These are phyloP conservation scores for Lolium rigidum DNA, from an alignment of 176 grass and related monocot species.

Conservation along the genomic window DNA sequence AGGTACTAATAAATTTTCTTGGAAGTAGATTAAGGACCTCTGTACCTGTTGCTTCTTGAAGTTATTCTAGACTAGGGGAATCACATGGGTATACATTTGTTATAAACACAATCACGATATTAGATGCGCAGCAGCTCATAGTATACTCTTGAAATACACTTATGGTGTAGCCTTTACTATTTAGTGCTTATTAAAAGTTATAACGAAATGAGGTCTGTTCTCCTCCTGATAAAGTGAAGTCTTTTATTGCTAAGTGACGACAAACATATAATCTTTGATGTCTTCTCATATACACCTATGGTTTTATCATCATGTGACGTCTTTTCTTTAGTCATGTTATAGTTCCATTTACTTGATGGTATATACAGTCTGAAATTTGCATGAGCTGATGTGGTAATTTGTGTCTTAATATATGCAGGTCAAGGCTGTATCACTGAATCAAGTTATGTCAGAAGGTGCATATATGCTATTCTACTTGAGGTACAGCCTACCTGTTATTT, in stretches of 20 bases:
- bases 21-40: conserved; percentile 35
- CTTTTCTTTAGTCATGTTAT: background rate
- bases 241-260: background rate
- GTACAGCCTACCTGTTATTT: conserved; percentile 34
- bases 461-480: conserved; percentile 99
- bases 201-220: conserved; percentile 21
- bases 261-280: background rate
- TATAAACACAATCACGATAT: conserved; percentile 15
- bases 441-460: conserved; percentile 99
- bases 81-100: conserved; percentile 30
- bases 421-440: conserved; percentile 77
- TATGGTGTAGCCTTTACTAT: conserved; percentile 33
- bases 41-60: conserved; percentile 26
- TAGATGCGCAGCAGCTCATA: background rate
- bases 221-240: background rate
- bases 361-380: conserved; percentile 8
- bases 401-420: conserved; percentile 58
- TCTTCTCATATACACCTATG: too few relatives aligned
- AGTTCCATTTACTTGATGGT: background rate
- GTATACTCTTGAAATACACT: conserved; percentile 10
- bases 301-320: conserved; percentile 6
- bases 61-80: background rate
- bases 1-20: conserved; percentile 56
- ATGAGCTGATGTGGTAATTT: conserved; percentile 5
- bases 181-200: conserved; percentile 22